Evolutionary conservation across 495 filamentous ascomycete species (phyloP).

Genomic region (Terfezia boudieri): DNA sequence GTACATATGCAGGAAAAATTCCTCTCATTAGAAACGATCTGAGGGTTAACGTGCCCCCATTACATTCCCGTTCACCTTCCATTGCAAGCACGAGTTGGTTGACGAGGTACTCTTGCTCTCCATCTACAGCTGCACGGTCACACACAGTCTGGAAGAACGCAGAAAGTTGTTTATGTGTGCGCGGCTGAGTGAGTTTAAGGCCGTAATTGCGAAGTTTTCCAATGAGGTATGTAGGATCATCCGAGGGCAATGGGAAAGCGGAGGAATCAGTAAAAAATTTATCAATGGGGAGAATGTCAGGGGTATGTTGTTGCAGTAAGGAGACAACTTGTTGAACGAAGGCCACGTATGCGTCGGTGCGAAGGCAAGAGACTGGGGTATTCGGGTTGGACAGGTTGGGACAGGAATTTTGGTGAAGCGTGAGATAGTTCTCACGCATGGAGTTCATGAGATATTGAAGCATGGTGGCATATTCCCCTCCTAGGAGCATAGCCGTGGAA

Average conservation of each 20-base stretch:
- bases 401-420: slow-evolving; percentile 4
- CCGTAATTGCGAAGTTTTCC: slow-evolving; percentile 43
- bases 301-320: slow-evolving; percentile 41
- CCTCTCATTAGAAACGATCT: slow-evolving; percentile 33
- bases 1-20: slow-evolving; percentile 45
- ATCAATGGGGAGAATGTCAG: slow-evolving; percentile 39
- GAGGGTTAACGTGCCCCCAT: slow-evolving; percentile 22
- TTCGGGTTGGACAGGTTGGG: slow-evolving; percentile 4
- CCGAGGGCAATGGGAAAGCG: slow-evolving; percentile 40
- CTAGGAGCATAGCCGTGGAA: slow-evolving; percentile 20
- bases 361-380: slow-evolving; percentile 10
- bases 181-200: slow-evolving; percentile 30
- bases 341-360: slow-evolving; percentile 36
- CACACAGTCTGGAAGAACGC: slow-evolving; percentile 41
- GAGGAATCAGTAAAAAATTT: slow-evolving; percentile 44
- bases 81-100: slow-evolving; percentile 36
- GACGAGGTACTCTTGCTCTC: slow-evolving; percentile 36
- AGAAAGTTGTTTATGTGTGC: slow-evolving; percentile 33
- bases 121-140: slow-evolving; percentile 38
- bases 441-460: slow-evolving; percentile 36
- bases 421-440: slow-evolving; percentile 48
- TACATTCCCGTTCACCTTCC: neutral
- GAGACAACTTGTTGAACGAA: slow-evolving; percentile 44
- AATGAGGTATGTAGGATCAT: slow-evolving; percentile 46
- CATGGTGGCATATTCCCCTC: slow-evolving; percentile 32